Evolutionary conservation across 441 rosid species (phyloP), one percentile per base, ranked within the genome.

Genomic region (Jatropha podagrica): DNA sequence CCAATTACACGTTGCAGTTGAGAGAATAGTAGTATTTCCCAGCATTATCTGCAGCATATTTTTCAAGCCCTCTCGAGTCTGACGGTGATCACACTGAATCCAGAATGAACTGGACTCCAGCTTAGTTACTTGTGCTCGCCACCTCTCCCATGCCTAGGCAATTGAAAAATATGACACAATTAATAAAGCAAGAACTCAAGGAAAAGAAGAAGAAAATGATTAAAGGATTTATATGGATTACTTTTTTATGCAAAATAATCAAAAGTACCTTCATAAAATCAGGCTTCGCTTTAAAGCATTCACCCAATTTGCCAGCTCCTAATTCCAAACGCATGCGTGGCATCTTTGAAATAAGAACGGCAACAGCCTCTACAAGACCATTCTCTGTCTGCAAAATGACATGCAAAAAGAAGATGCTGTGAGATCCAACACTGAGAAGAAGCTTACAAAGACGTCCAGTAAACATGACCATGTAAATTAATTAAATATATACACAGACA

Each of bases 361-460:
- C 97, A 67, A 95, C 94, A 76, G 95, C 88, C 85, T 93, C 97
- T 74, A 92, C 98, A 68, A 95, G 89, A 71, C 97, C 99, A 85
- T 91, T 95, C 83, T 95, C 98, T 62, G 88, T 92, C 97, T 95
- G 87, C 76, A 76, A 56, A 70, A 82, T 76, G 44, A 65, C 80
- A 80, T 38, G 49, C 18, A 76, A 71, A 80, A 78, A 65, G 78
- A 69, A 76, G 26, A 81, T 49, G 69, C 58, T 23, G 81, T 44
- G 32, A 77, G 74, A 67, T 70, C 14, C 13, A 71, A 46, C 27
- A 15, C 2, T 5, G 11, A 18, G 13, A 51, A 63, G 13, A n/a
- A 40, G 54, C 44, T 20, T 5, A 26, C 18, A 59, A 15, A 2
- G n/a, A 76, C 48, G 41, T 41, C 17, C 41, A 70, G n/a, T 54